Conservation (phyloP, 2,329 filamentous ascomycete species). For the Ophiosphaerella narmari region DNA sequence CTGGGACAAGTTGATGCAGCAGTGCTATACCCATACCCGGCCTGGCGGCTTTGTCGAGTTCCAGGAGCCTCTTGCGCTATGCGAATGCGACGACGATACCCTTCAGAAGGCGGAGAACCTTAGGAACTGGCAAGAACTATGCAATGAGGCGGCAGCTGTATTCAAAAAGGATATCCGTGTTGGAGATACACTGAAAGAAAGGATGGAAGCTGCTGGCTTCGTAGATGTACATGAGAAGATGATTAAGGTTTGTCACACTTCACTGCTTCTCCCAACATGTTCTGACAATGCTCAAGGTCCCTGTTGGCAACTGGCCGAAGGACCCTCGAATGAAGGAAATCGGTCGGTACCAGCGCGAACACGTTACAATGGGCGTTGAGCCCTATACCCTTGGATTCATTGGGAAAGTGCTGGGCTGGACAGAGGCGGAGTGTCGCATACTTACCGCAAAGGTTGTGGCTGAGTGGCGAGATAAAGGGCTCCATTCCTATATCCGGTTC, state of each 20-base stretch:
- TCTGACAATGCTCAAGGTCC: slow-evolving; percentile 25
- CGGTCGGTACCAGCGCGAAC: slow-evolving; percentile 48
- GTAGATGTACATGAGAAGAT: slow-evolving; percentile 40
- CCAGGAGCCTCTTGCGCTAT: slow-evolving; percentile 42
- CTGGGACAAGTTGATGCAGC: slow-evolving; percentile 36
- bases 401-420: slow-evolving; percentile 43
- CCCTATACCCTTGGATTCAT: slow-evolving; percentile 44
- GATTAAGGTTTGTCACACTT: slow-evolving; percentile 31
- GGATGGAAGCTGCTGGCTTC: slow-evolving; percentile 38
- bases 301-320: slow-evolving; percentile 51
- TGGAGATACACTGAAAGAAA: slow-evolving; percentile 28
- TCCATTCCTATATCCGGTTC: slow-evolving; percentile 42
- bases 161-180: slow-evolving; percentile 36
- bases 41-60: slow-evolving; percentile 45
- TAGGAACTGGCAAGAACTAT: slow-evolving; percentile 34
- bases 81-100: slow-evolving; percentile 39
- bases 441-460: slow-evolving; percentile 40
- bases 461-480: slow-evolving; percentile 33
- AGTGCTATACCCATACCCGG: slow-evolving; percentile 31
- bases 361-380: slow-evolving; percentile 42
- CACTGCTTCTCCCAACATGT: neutral
- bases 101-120: slow-evolving; percentile 29
- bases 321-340: slow-evolving; percentile 57
- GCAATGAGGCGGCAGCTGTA: slow-evolving; percentile 30
- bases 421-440: slow-evolving; percentile 39